Percentiles rank a stretch among this genome's conserved stretches.
Conservation (phyloP, 1,284 basidiomycete species). For the Cryptococcus hybrid region DNA sequence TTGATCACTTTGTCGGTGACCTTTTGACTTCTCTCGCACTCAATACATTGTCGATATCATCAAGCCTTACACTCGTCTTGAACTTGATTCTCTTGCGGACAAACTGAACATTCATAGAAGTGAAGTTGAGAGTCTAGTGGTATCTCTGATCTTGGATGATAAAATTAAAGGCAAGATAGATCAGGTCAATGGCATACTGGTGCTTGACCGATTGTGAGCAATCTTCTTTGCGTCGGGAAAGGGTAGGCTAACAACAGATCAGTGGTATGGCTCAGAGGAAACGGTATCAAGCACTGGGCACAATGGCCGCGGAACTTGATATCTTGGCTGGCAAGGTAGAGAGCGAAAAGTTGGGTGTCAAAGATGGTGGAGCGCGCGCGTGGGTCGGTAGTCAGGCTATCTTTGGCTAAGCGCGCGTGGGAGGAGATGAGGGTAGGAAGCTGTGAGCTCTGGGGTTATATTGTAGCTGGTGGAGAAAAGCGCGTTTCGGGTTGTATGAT, state of each 20-base stretch:
- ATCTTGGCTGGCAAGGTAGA: conserved; percentile 24
- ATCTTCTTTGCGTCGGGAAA: neutral
- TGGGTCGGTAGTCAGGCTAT: conserved; percentile 8
- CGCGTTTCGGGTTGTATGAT: too few species aligned
- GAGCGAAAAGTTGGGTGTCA: conserved; percentile 28
- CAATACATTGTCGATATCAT: conserved; percentile 97
- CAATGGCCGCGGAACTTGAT: conserved; percentile 71
- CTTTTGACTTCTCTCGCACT: conserved; percentile 72
- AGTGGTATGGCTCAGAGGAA: conserved; percentile 80
- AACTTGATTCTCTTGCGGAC: conserved; percentile 88
- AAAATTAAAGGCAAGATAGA: conserved; percentile 95
- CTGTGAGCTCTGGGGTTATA: too few species aligned
- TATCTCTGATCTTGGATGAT: conserved; percentile 90
- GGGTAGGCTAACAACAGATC: conserved; percentile 3
- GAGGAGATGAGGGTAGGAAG: neutral
- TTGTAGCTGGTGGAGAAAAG: too few species aligned
- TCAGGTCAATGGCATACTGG: conserved; percentile 87
- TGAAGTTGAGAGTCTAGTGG: conserved; percentile 90
- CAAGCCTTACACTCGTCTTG: conserved; percentile 92
- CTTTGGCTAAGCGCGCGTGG: conserved; percentile 7
- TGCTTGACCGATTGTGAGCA: conserved; percentile 82
- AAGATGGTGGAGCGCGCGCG: conserved; percentile 10
- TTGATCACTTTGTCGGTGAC: conserved; percentile 90
- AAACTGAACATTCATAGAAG: conserved; percentile 85
- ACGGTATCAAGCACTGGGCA: conserved; percentile 74